Evolutionary conservation across 805 yeast species (phyloP).

Genomic region (Wickerhamomyces canadensis): DNA sequence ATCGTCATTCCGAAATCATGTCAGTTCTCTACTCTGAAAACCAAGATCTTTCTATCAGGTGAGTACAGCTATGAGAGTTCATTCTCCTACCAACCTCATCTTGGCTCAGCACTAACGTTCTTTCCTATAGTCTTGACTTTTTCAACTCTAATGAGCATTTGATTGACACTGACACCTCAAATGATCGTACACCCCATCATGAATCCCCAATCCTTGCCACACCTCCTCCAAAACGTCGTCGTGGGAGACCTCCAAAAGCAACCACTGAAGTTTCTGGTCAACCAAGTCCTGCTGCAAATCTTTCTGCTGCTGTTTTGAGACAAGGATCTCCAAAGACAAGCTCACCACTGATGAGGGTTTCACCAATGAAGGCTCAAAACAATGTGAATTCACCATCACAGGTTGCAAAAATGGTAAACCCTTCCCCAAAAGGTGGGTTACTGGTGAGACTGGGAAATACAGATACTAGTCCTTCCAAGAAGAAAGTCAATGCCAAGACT

Average conservation of each 20-base stretch:
- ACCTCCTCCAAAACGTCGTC: constrained; percentile 24
- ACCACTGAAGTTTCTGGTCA: constrained; percentile 2
- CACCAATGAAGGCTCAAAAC: constrained; percentile 12
- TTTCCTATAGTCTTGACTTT: not conserved
- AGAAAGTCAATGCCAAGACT: too few relatives aligned
- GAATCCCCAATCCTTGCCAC: constrained; percentile 3
- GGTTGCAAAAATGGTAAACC: constrained; percentile 7
- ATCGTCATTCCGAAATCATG: not conserved
- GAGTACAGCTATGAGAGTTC: too few relatives aligned
- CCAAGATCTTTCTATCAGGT: not conserved
- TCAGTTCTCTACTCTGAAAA: not conserved
- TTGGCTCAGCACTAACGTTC: not conserved
- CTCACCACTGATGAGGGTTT: constrained; percentile 24
- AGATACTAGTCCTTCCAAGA: not conserved
- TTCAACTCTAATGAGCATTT: not conserved
- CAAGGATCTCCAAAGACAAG: constrained; percentile 24
- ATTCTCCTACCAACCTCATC: not conserved
- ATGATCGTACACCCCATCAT: not conserved
- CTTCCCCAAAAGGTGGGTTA: constrained; percentile 25
- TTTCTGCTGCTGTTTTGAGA: constrained; percentile 24
- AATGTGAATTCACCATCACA: constrained; percentile 15
- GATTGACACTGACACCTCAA: not conserved
- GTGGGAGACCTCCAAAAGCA: constrained; percentile 25
- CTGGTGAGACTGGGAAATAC: constrained; percentile 14
- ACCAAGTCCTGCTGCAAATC: constrained; percentile 20